A percentile compares a stretch with the other conserved stretches of the same genome.
phyloP scores from a whole-genome alignment of 2,329 filamentous ascomycete genomes.

The Mollisia scopiformis region DNA sequence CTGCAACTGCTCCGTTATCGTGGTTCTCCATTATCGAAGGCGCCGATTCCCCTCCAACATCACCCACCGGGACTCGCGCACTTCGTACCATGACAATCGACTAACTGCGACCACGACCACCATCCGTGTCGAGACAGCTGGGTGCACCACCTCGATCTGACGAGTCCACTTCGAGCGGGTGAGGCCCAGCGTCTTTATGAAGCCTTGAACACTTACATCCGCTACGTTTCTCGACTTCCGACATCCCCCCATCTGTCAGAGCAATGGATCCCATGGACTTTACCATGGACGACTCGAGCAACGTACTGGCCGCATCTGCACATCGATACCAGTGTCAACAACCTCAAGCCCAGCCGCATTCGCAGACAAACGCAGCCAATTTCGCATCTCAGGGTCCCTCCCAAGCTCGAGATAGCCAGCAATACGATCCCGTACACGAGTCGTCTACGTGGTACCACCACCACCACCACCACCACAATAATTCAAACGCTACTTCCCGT shows the following conservation, averaged over 20 bases:
- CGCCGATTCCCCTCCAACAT: background rate
- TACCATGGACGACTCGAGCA: background rate
- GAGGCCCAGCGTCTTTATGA: background rate
- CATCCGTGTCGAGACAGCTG: background rate
- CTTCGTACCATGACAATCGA: background rate
- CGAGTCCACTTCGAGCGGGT: background rate
- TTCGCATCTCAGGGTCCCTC: background rate
- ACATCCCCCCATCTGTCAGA: background rate
- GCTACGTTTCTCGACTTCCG: background rate
- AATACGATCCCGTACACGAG: background rate
- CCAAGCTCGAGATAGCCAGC: background rate
- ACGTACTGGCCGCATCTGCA: background rate
- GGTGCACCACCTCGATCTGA: background rate
- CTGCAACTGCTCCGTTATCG: too few relatives aligned
- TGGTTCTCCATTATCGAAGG: too few relatives aligned
- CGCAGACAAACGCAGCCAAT: background rate
- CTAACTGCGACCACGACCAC: background rate
- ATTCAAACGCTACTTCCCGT: background rate
- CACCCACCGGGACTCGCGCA: background rate
- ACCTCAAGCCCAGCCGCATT: background rate
- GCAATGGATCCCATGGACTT: background rate
- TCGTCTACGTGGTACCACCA: background rate
- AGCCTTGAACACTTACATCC: background rate
- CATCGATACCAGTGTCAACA: conserved; percentile 1
- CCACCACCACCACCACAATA: too few relatives aligned